phyloP scores from a whole-genome alignment of 2,329 filamentous ascomycete species.

The Fusarium mundagurra region DNA sequence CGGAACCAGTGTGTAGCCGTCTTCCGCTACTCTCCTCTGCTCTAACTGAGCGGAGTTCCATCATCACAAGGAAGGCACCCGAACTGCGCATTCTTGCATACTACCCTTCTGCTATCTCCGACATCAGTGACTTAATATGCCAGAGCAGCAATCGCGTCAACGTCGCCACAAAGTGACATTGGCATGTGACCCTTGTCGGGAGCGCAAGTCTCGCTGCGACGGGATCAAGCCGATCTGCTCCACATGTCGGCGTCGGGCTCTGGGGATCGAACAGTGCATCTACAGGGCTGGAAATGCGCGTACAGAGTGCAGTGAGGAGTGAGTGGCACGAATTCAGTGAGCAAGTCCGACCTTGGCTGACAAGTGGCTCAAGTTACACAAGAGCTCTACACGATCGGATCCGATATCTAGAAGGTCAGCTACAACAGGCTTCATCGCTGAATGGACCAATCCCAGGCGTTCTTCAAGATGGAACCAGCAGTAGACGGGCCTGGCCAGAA shows the following conservation, averaged over 20 bases:
- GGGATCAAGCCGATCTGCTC: constrained; percentile 1
- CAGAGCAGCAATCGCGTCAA: neutral
- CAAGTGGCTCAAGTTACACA: neutral
- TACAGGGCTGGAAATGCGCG: neutral
- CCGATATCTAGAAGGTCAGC: neutral
- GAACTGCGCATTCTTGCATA: neutral
- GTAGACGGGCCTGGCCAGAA: neutral
- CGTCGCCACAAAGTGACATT: neutral
- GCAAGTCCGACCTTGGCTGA: neutral
- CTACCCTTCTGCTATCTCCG: neutral
- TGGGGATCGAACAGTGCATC: neutral
- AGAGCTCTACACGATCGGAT: neutral
- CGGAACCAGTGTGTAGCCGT: neutral
- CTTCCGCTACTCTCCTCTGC: neutral
- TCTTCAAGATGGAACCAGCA: neutral
- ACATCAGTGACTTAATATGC: neutral
- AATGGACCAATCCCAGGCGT: neutral
- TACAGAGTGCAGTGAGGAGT: neutral
- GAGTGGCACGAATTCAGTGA: neutral
- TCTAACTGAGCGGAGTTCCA: neutral
- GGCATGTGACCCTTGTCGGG: neutral
- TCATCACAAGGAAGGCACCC: neutral
- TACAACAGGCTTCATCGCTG: neutral
- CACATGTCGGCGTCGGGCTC: neutral
- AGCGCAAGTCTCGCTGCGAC: neutral